Evolutionary conservation across 208 protist species (phyloP), one percentile per base, ranked within the genome.

Genomic region (Wallacemonas collosoma): DNA sequence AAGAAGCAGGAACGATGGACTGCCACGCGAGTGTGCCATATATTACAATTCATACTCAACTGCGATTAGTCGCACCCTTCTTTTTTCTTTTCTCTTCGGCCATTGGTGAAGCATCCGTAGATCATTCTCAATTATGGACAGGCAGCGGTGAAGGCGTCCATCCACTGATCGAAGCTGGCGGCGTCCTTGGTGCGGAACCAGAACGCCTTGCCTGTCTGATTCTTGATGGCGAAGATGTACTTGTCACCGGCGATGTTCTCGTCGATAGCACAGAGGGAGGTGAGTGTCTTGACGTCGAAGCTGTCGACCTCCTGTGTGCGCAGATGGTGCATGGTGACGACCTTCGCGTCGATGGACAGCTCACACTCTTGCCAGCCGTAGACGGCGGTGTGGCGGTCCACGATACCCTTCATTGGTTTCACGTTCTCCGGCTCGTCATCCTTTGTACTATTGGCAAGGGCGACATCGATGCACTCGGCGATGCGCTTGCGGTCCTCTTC

Each of bases 151-250:
- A 95, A 72, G 14, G 82, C 83, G 14, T 56, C 75, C 15, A 93
- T 70, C 90, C 90, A 95, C 70, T 86, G 58, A 38, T 90, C 76
- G 61, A 84, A 91, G 3, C 81, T 73, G 35, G 56, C 56, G 64
- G 81, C 76, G 57, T 72, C 75, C 2, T 68, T 40, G 14, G 80
- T 88, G 69, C 83, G 89, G 64, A 95, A 93, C 90, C 90, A 95
- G 61, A 89, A 95, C 0, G 83, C 90, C 73, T 91, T 93, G 2
- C 88, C 88, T 0, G 83, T 89, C 57, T 93, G 85, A 58, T 93
- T 93, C 81, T 93, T 93, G 76, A 95, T 85, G 15, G 90, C 90
- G 62, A 95, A 93, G 45, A 95, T 88, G 45, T 85, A 95, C 64
- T 85, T 72, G 64, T 95, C 87, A 38, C 81, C 73, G 2, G 90